These are phyloP conservation scores for Trifolium dubium DNA, from an alignment of 306 rosid genomes.

Conservation along the genomic window DNA sequence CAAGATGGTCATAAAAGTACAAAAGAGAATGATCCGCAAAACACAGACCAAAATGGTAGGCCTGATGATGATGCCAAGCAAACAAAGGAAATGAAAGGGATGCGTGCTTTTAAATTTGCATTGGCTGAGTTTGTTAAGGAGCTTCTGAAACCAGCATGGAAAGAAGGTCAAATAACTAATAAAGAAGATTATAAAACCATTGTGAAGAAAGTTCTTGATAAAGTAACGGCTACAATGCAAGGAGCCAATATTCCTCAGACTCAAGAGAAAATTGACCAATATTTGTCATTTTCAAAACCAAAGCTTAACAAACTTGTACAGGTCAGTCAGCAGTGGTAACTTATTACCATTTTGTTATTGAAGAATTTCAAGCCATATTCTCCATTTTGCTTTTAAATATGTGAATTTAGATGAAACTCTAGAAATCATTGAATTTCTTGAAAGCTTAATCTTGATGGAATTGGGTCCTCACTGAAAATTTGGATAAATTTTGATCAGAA, in stretches of 20 bases:
- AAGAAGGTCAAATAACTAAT: conserved; percentile 85
- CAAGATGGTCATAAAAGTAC: conserved; percentile 66
- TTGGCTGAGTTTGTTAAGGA: conserved; percentile 92
- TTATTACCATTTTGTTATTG: conserved; percentile 20
- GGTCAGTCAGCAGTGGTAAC: conserved; percentile 60
- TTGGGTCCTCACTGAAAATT: conserved; percentile 15
- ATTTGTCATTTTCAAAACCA: conserved; percentile 70
- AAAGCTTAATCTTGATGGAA: conserved; percentile 13
- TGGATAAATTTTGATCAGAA: conserved; percentile 8
- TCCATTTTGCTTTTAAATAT: conserved; percentile 23
- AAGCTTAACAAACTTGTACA: conserved; percentile 93
- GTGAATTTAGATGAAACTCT: conserved; percentile 16
- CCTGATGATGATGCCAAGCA: conserved; percentile 71
- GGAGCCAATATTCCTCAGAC: conserved; percentile 77
- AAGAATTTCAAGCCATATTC: not conserved
- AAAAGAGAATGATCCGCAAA: conserved; percentile 58
- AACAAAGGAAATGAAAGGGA: conserved; percentile 74
- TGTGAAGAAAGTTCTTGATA: conserved; percentile 91
- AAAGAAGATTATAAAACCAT: conserved; percentile 92
- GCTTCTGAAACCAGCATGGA: conserved; percentile 92
- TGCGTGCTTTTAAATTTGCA: conserved; percentile 89
- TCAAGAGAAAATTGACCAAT: conserved; percentile 80
- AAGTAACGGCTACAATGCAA: conserved; percentile 78
- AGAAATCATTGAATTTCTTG: conserved; percentile 11
- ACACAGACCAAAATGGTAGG: conserved; percentile 58